Evolutionary conservation across 768 basidiomycete species (phyloP), one percentile per base, ranked within the genome.

Genomic region (Sarcodon aspratus): DNA sequence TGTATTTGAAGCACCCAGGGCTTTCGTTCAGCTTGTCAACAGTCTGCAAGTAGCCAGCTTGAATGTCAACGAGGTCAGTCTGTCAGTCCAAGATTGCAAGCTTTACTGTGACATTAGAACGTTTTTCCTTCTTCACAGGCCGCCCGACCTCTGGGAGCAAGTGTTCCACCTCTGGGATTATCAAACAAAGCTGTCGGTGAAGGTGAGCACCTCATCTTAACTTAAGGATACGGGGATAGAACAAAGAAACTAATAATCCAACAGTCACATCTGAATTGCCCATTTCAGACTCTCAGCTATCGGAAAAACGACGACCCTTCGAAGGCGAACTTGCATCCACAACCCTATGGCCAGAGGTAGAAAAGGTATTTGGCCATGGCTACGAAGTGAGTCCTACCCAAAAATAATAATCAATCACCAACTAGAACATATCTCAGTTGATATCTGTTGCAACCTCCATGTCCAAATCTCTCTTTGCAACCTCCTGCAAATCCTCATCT

Each of bases 291-390:
- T 49, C 60, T 58, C 44, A 38, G 53, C 55, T 17, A 52, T 31
- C 49, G 60, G 45, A 49, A 47, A 46, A 55, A 54, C 52, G 51
- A 42, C 61, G 73, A 46, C 84, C 96, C 0, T 89, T 91, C 49
- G 96, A 98, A 60, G 90, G 88, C 9, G 93, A 97, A 62, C 73
- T 98, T 0, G 82, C 90, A 0, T 75, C 80, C 0, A 75, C 78
- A 12, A 98, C 95, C 0, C 71, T 98, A 1, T 99, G 96, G 96
- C 96, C 95, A 0, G 96, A 99, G 67, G 70, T 80, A 1, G 96
- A 98, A 58, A 99, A 99, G 62, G 72, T 99, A 0, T 99, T 96
- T 62, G 96, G 95, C 5, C 96, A 98, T 63, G 93, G 95, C 37
- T 98, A 97, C 57, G 96, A 99, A 76, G 91, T 85, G 51, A 46